Conservation (phyloP, 306 rosid species). For the Albizia julibrissin region DNA sequence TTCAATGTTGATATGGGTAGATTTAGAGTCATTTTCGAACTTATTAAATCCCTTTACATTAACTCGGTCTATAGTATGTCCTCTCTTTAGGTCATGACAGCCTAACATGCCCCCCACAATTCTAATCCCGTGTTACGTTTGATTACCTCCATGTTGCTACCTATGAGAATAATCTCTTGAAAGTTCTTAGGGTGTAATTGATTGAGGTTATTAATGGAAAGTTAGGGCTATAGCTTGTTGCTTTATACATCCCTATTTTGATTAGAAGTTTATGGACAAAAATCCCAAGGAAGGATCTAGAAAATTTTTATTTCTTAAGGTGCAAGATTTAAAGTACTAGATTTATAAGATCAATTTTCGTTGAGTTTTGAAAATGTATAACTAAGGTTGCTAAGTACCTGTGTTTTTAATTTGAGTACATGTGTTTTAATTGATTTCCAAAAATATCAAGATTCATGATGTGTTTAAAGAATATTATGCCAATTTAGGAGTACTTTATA, state of each 20-base stretch:
- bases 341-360: neutral
- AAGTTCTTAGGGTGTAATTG: neutral
- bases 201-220: neutral
- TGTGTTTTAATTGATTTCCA: neutral
- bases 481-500: neutral
- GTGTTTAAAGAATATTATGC: neutral
- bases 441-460: neutral
- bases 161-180: neutral
- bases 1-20: neutral
- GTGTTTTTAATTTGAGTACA: neutral
- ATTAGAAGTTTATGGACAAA: neutral
- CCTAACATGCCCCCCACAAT: slow-evolving; percentile 1
- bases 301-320: too few relatives aligned
- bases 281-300: neutral
- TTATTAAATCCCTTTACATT: neutral
- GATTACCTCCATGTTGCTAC: neutral
- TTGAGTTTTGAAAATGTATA: neutral
- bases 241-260: neutral
- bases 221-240: neutral
- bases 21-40: slow-evolving; percentile 4
- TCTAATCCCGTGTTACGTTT: neutral
- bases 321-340: neutral
- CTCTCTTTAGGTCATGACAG: neutral
- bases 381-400: neutral
- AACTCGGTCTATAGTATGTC: neutral